Evolutionary conservation across 2,329 filamentous ascomycete genomes (phyloP).

Genomic region (Xylariaceae sp.): DNA sequence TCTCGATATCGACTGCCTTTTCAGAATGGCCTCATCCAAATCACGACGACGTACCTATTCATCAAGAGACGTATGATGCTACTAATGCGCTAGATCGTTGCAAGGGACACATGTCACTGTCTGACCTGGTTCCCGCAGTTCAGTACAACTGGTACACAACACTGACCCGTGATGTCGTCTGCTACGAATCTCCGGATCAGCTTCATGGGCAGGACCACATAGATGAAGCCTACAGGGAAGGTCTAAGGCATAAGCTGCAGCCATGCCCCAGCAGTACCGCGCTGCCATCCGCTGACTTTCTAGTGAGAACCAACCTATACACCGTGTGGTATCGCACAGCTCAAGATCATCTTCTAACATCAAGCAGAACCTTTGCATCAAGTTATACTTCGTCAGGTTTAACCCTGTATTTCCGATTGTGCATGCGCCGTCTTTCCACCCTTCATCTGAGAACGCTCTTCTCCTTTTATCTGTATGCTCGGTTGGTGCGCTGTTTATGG

Average conservation of each 20-base stretch:
- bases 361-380: conserved; percentile 26
- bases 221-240: conserved; percentile 27
- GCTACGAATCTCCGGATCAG: conserved; percentile 15
- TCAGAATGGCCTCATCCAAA: conserved; percentile 19
- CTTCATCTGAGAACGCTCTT: conserved; percentile 25
- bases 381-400: conserved; percentile 27
- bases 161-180: conserved; percentile 25
- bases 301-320: conserved; percentile 1
- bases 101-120: conserved; percentile 25
- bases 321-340: background rate
- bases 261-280: conserved; percentile 24
- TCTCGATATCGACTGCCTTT: conserved; percentile 21
- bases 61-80: conserved; percentile 13
- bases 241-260: conserved; percentile 22
- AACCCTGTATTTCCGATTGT: conserved; percentile 27
- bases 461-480: conserved; percentile 26
- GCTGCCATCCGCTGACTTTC: conserved; percentile 23
- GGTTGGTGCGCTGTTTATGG: conserved; percentile 27
- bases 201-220: conserved; percentile 21
- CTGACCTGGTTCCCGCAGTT: conserved; percentile 23
- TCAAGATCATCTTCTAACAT: conserved; percentile 5
- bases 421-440: conserved; percentile 25
- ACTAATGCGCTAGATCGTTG: background rate
- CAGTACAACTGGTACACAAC: conserved; percentile 27
- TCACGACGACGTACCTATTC: conserved; percentile 6